phyloP scores from a whole-genome alignment of 2,329 filamentous ascomycete species.

The Fusarium cicatricum region DNA sequence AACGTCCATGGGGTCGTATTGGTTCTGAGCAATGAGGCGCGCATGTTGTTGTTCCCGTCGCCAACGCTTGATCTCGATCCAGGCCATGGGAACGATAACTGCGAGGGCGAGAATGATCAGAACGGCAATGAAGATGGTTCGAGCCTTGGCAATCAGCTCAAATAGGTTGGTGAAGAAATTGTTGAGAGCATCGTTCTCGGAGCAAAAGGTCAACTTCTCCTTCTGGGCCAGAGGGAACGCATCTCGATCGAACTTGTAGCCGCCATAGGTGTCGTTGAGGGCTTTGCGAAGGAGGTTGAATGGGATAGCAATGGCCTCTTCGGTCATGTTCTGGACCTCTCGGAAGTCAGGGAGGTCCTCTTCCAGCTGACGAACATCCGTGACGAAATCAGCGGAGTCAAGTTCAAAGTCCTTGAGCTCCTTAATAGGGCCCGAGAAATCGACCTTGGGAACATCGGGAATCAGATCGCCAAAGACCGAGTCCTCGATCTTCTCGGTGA shows the following conservation, averaged over 20 bases:
- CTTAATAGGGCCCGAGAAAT: conserved; percentile 71
- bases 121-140: conserved; percentile 79
- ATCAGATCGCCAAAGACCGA: conserved; percentile 60
- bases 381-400: conserved; percentile 70
- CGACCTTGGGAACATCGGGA: conserved; percentile 59
- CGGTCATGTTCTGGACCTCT: conserved; percentile 83
- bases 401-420: conserved; percentile 76
- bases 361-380: conserved; percentile 77
- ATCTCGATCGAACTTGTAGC: conserved; percentile 79
- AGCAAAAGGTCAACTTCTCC: conserved; percentile 86
- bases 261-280: conserved; percentile 74
- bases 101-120: conserved; percentile 75
- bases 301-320: conserved; percentile 76
- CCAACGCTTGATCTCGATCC: conserved; percentile 81
- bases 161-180: conserved; percentile 82
- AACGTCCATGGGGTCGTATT: conserved; percentile 84
- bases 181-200: conserved; percentile 81
- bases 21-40: conserved; percentile 68
- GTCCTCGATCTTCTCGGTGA: conserved; percentile 54
- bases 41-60: conserved; percentile 75
- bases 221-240: conserved; percentile 86
- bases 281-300: conserved; percentile 81
- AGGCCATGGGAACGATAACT: conserved; percentile 81
- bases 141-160: conserved; percentile 70
- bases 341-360: conserved; percentile 82